phyloP scores from a whole-genome alignment of 768 basidiomycete genomes.

The Hysterangium stoloniferum region DNA sequence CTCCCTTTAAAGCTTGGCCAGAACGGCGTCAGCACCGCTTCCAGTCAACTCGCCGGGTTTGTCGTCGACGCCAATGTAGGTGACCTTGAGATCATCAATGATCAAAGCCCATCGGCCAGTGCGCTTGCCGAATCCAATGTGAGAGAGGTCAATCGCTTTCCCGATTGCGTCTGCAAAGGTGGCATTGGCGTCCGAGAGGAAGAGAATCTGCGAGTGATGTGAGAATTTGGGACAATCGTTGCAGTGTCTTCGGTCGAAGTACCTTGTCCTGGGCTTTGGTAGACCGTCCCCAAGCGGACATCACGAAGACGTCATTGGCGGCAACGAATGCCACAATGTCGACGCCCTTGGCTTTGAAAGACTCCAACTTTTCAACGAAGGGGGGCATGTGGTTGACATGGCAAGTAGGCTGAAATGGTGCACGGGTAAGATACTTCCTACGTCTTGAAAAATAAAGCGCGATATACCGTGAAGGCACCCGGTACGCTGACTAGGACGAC shows the following conservation, averaged over 20 bases:
- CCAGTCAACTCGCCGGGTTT: conserved; percentile 40
- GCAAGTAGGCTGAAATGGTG: conserved; percentile 35
- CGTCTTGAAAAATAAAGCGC: too few species aligned
- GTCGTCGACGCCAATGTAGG: conserved; percentile 37
- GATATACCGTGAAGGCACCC: conserved; percentile 72
- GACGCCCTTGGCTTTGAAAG: conserved; percentile 30
- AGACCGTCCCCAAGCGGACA: conserved; percentile 21
- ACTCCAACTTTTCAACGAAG: conserved; percentile 26
- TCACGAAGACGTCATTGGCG: conserved; percentile 19
- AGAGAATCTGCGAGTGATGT: conserved; percentile 38
- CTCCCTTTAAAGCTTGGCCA: conserved; percentile 21
- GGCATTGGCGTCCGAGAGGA: conserved; percentile 48
- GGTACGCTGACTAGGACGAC: conserved; percentile 74
- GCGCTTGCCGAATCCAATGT: conserved; percentile 46
- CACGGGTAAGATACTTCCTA: too few species aligned
- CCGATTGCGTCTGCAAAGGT: conserved; percentile 46
- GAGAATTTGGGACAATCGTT: background rate
- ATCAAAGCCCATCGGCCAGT: conserved; percentile 35
- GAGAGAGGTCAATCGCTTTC: conserved; percentile 9
- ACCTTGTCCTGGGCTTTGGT: conserved; percentile 19
- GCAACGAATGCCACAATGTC: conserved; percentile 18
- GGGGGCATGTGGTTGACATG: conserved; percentile 37
- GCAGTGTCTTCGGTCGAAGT: background rate
- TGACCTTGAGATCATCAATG: conserved; percentile 21
- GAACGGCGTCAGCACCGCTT: conserved; percentile 51